phyloP scores from a whole-genome alignment of 306 rosid genomes.

The Quercus agrifolia region DNA sequence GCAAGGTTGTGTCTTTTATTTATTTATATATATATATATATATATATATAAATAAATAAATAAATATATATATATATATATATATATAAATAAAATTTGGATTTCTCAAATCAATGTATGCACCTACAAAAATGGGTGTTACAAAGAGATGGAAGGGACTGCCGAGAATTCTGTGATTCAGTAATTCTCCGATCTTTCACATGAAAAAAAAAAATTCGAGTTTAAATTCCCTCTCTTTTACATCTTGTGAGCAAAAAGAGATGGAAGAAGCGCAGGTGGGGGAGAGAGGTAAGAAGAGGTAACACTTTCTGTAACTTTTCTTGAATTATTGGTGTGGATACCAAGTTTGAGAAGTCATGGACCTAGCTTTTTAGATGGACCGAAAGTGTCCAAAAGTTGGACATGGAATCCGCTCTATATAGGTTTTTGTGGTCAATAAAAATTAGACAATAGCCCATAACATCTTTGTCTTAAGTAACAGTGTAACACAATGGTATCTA shows the following conservation, averaged over 20 bases:
- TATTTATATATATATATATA: too few relatives aligned
- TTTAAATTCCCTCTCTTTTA: too few relatives aligned
- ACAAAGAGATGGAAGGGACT: not conserved
- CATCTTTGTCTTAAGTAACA: not conserved
- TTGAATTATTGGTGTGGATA: not conserved
- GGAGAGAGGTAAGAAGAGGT: not conserved
- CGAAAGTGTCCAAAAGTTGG: conserved; percentile 1
- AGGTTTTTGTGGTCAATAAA: not conserved
- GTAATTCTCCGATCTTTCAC: too few relatives aligned
- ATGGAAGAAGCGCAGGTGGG: not conserved
- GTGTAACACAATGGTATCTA: not conserved
- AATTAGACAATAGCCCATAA: not conserved
- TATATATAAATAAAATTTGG: not conserved
- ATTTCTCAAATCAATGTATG: not conserved
- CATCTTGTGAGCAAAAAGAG: not conserved
- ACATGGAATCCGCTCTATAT: not conserved
- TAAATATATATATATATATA: too few relatives aligned
- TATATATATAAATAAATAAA: too few relatives aligned
- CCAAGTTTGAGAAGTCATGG: conserved; percentile 16
- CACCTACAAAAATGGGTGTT: not conserved
- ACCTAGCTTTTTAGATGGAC: conserved; percentile 15
- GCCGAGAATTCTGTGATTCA: too few relatives aligned
- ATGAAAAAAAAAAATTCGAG: too few relatives aligned
- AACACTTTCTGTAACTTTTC: not conserved
- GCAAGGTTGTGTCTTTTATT: not conserved